Base-by-base conservation (phyloP, 1,284 basidiomycete genomes). In the Rhodotorula mucilaginosa region DNA sequence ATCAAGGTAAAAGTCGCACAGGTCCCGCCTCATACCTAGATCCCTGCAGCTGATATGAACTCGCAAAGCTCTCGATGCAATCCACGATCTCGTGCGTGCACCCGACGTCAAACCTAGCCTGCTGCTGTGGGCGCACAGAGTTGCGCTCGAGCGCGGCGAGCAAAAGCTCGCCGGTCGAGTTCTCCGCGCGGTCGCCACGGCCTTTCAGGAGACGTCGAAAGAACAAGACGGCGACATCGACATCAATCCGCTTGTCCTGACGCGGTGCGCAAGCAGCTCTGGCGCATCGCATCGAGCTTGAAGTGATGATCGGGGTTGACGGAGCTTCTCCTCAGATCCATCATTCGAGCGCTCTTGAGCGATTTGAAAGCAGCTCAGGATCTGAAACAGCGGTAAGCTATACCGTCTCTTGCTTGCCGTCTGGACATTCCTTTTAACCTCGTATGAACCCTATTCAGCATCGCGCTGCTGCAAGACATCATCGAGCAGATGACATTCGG, bases 51-150 rank as follows among this genome's bases (percentile, higher is more conserved):
- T 13, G 23, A 18, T 39, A 44, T 16, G 54, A 58, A 46, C 0
- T 5, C 13, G 16, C 0, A 5, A 23, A 72, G 70, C 70, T 5
- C 4, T 58, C 10, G 46, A 39, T 0, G 51, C 57, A 3, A 46
- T 72, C 19, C 23, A 57, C 5, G 48, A 51, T 1, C 26, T 72
- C 48, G 10, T 51, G 21, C 10, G 19, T 6, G 57, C 66, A 3
- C 61, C 67, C 26, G 70, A 65, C 46, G 65, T 68, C 39, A 29
- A 51, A 2, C 64, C 59, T 13, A 49, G 52, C 31, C 52, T 63
- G 1, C 64, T 72, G 26, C 58, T 69, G 31, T 72, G 70, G 70
- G 60, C 64, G n/a, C 51, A 65, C 49, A 63, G 61, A 47, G 49
- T 57, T 29, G 70, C 67, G 4, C 19, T 46, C 16, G 70, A 68